Evolutionary conservation across 2,329 filamentous ascomycete species (phyloP), one percentile per base, ranked within the genome.

Genomic region (Cladophialophora exuberans): DNA sequence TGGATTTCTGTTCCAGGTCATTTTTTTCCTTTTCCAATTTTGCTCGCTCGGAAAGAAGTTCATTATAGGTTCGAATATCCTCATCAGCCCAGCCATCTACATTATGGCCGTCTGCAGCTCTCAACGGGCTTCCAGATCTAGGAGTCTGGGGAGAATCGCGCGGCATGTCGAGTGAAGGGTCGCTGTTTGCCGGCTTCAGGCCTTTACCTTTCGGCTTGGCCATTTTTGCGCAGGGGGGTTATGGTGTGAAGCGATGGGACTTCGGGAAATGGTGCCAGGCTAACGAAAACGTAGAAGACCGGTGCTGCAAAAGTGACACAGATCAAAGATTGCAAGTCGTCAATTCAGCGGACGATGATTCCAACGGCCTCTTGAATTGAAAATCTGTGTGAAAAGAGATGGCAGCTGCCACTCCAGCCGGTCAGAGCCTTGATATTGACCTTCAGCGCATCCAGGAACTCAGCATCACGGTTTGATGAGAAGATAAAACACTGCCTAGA

Each of bases 1-100:
- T 56, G 2, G 61, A 63, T 39, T 58, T 61, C 31, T 55, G 52
- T 43, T 63, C 61, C 25, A 63, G 48, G 22, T 63, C 61, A 20
- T 57, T 57, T 39, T 61, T 61, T 41, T 63, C 59, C 48, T 57
- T 63, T 48, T 63, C 61, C 9, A 63, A 45, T 36, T 61, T 63
- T 17, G 59, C 61, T 54, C 61, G 52, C 41, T 63, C 61, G 17
- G 47, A 50, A 23, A 63, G 59, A 20, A 63, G 36, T 52, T 63
- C 59, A 23, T 63, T 63, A 39, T 63, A 63, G 46, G 56, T 61
- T 30, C 50, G 54, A 30, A 63, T 63, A 35, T 63, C 59, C 31
- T 59, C 56, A n/a, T 61, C 54, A 9, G 61, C 55, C 61, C 61
- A 63, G 11, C 61, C 61, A 23, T 61, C 56, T 13, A 63, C 61